A percentile compares a stretch with the other conserved stretches of the same genome.
phyloP scores from a whole-genome alignment of 2,329 filamentous ascomycete species.

The Aspergillus pseudonomiae region DNA sequence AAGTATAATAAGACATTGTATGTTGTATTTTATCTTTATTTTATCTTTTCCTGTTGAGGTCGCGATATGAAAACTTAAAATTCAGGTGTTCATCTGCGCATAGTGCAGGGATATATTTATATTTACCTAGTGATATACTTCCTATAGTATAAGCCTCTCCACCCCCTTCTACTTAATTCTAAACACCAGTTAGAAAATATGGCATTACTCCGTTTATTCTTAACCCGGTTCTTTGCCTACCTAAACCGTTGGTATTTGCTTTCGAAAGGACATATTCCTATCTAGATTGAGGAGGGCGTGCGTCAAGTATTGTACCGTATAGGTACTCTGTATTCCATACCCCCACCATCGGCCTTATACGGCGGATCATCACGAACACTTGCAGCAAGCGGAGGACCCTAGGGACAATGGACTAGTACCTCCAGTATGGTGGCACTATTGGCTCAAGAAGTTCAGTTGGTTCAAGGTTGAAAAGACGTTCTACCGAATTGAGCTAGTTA shows the following conservation, averaged over 20 bases:
- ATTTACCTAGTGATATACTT: neutral
- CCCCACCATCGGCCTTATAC: neutral
- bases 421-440: neutral
- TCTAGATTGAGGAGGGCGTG: neutral
- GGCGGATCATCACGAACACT: neutral
- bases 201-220: neutral
- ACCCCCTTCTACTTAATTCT: neutral
- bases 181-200: neutral
- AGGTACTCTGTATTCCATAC: neutral
- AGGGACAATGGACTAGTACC: neutral
- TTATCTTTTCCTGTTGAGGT: neutral
- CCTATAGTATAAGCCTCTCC: neutral
- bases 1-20: neutral
- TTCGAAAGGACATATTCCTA: neutral
- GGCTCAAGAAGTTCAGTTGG: neutral
- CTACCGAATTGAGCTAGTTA: conserved; percentile 1
- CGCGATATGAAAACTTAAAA: neutral
- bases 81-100: neutral
- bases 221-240: neutral
- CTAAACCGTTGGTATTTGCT: neutral
- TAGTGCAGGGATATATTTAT: neutral
- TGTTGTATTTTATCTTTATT: neutral
- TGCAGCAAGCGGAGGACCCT: neutral
- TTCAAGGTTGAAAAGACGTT: neutral
- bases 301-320: neutral